Base-by-base conservation (phyloP, 2,329 filamentous ascomycete genomes). In the Xylariaceae sp. region DNA sequence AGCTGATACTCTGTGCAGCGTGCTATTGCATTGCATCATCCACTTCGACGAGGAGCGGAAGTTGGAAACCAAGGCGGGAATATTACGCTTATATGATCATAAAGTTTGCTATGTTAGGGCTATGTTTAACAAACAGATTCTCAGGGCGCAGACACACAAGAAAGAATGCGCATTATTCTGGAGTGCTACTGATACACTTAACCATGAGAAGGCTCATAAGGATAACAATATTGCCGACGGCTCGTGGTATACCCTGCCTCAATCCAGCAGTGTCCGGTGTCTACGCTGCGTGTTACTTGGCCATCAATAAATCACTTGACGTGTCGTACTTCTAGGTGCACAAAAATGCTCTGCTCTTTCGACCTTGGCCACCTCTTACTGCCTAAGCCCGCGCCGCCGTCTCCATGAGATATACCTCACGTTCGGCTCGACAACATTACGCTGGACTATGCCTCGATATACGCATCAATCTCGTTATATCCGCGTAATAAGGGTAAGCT, bases 11-110 rank as follows among this genome's bases (percentile, higher is more conserved):
- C 10, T 77, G 74, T 44, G 62, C 58, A 5, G 66, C 70, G 1
- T 77, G 75, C 53, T 75, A 70, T 52, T 65, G 61, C 47, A 77
- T 59, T 66, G 69, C 15, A 63, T 76, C 16, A 46, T 65, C 24
- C 63, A 60, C 30, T 68, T 69, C 0, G 61, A 61, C 2, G 67
- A 74, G 6, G 67, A 67, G 11, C 37, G 43, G 24, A 66, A 57
- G 43, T 70, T 50, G 53, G 49, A 26, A 45, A 55, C 50, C 39
- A 68, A 46, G n/a, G 58, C 50, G 4, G 56, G 42, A 2, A 50
- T 62, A 21, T 42, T 50, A 15, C 33, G 45, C 6, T 27, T 39
- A 1, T 3, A 30, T 21, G 35, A 55, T 13, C 46, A 40, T 13
- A 20, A 51, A 13, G 59, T 64, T 4, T 46, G 57, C 23, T 74